Percentiles rank a stretch among this genome's conserved stretches.
These are phyloP conservation scores for Saccharomycopsis phalli DNA, from an alignment of 1,139 yeast species.

Conservation along the genomic window DNA sequence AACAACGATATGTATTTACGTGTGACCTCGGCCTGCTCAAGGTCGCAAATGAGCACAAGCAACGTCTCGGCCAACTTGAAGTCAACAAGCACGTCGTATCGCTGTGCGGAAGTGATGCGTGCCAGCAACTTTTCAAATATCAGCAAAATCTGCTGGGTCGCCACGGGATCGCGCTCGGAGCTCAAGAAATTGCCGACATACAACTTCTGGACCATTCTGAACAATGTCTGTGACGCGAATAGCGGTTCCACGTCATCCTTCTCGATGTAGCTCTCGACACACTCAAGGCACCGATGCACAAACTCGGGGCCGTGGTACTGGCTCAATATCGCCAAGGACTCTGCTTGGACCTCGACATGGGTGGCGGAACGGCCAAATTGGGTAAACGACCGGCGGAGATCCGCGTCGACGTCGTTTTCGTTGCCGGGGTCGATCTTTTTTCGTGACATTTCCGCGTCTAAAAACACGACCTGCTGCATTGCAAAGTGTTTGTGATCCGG, in stretches of 20 bases:
- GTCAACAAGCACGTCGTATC: slow-evolving; percentile 2
- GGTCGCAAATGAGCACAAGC: neutral
- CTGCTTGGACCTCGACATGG: too few species aligned
- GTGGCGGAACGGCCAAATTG: too few species aligned
- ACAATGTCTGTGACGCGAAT: neutral
- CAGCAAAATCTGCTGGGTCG: neutral
- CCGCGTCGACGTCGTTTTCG: too few species aligned
- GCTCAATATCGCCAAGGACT: too few species aligned
- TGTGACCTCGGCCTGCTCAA: neutral
- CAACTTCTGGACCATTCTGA: slow-evolving; percentile 4
- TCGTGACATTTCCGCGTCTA: too few species aligned
- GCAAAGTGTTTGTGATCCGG: too few species aligned
- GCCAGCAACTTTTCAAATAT: neutral
- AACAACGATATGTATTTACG: neutral
- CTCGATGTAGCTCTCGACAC: neutral
- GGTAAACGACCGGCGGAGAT: too few species aligned
- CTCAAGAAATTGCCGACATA: neutral
- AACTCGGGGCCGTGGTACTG: neutral
- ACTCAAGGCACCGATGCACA: slow-evolving; percentile 1
- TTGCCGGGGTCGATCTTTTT: too few species aligned
- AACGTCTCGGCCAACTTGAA: slow-evolving; percentile 5
- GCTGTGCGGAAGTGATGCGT: neutral
- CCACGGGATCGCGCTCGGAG: neutral
- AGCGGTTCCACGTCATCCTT: neutral
- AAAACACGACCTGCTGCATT: too few species aligned